A percentile compares a stretch with the other conserved stretches of the same genome.
phyloP scores from a whole-genome alignment of 1,284 basidiomycete species.

The Hemileia vastatrix region DNA sequence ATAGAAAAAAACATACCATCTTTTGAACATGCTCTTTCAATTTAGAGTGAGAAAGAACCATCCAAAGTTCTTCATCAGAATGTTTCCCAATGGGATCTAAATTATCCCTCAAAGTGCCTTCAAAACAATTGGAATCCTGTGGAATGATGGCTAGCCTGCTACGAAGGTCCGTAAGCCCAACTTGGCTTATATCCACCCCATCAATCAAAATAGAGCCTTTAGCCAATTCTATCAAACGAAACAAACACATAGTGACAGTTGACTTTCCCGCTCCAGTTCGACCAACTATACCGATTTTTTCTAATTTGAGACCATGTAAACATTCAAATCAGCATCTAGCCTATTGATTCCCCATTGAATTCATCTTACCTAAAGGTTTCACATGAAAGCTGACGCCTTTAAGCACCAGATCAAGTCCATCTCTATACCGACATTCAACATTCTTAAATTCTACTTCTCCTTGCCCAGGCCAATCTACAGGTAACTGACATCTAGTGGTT shows the following conservation, averaged over 20 bases:
- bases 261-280: constrained; percentile 90
- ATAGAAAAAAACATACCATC: constrained; percentile 44
- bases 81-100: constrained; percentile 65
- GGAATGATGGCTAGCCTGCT: constrained; percentile 73
- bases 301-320: not conserved
- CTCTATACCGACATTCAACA: constrained; percentile 62
- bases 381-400: constrained; percentile 59
- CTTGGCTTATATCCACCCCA: constrained; percentile 66
- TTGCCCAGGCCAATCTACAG: constrained; percentile 61
- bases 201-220: constrained; percentile 72
- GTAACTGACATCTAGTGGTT: constrained; percentile 49
- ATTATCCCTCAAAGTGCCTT: constrained; percentile 74
- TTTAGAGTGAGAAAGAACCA: constrained; percentile 59
- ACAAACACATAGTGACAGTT: constrained; percentile 58
- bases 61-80: constrained; percentile 71
- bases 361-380: constrained; percentile 67
- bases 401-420: constrained; percentile 67
- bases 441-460: constrained; percentile 69
- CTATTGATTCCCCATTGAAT: constrained; percentile 46
- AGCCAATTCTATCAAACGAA: constrained; percentile 72
- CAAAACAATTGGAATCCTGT: constrained; percentile 51
- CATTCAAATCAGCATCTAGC: too few species aligned
- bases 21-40: constrained; percentile 62
- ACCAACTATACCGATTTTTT: constrained; percentile 54
- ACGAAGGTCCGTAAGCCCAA: constrained; percentile 66